phyloP scores from a whole-genome alignment of 306 rosid species.

The Quillaja saponaria region DNA sequence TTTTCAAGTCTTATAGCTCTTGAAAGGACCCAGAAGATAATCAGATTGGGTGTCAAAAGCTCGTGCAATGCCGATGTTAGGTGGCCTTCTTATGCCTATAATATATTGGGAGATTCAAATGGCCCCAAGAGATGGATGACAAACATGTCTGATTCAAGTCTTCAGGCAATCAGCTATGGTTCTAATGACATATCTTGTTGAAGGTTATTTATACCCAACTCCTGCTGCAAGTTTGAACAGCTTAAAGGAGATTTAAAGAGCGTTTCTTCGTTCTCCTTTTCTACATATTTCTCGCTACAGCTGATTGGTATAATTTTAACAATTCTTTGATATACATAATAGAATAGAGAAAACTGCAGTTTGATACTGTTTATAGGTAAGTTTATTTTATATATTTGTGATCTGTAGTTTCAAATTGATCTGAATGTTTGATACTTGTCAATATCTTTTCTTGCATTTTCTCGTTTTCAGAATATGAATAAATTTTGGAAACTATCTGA shows the following conservation, averaged over 20 bases:
- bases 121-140: constrained; percentile 76
- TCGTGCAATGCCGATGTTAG: constrained; percentile 52
- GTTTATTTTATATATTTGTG: too few relatives aligned
- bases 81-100: constrained; percentile 90
- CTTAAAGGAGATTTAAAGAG: constrained; percentile 15
- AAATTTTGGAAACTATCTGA: too few relatives aligned
- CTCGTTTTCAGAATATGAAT: too few relatives aligned
- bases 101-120: constrained; percentile 55
- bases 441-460: too few relatives aligned
- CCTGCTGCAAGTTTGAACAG: constrained; percentile 8
- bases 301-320: background rate
- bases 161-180: constrained; percentile 76
- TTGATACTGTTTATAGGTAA: too few relatives aligned
- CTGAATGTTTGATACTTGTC: too few relatives aligned
- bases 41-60: constrained; percentile 39
- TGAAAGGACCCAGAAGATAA: constrained; percentile 79
- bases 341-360: background rate
- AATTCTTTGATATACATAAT: background rate
- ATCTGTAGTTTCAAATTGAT: too few relatives aligned
- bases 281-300: background rate
- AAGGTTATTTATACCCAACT: constrained; percentile 11
- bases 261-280: background rate
- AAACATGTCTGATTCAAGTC: constrained; percentile 72
- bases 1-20: constrained; percentile 85
- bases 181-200: constrained; percentile 60